Evolutionary conservation across 352 stramenopile species (phyloP).

Genomic region (Blastocystis hominis): DNA sequence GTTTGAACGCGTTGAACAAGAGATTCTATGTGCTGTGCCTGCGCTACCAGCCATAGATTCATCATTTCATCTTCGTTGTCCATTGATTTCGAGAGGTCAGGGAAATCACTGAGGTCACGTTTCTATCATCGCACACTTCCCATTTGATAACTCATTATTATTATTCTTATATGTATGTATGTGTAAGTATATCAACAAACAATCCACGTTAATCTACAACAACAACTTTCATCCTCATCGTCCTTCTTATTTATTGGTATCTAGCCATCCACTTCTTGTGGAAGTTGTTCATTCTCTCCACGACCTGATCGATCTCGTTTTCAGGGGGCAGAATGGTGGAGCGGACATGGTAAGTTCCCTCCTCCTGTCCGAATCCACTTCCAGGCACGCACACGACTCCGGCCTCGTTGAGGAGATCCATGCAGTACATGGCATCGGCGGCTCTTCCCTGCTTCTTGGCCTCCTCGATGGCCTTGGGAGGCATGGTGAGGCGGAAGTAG

Average conservation of each 20-base stretch:
- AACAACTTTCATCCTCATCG: background rate
- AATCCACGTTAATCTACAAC: background rate
- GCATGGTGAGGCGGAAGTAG: conserved; percentile 85
- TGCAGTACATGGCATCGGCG: conserved; percentile 89
- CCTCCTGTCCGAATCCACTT: conserved; percentile 88
- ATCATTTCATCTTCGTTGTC: conserved; percentile 32
- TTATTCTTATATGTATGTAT: background rate
- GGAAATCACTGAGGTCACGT: background rate
- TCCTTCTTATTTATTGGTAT: conserved; percentile 70
- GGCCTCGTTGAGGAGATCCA: conserved; percentile 85
- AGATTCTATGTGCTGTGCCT: background rate
- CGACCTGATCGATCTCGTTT: conserved; percentile 83
- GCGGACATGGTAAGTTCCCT: conserved; percentile 90
- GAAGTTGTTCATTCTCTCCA: conserved; percentile 84
- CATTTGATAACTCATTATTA: background rate
- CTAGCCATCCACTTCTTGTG: conserved; percentile 86
- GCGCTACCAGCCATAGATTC: background rate
- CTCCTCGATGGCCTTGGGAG: conserved; percentile 69
- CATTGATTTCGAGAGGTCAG: background rate
- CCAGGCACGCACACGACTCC: conserved; percentile 89
- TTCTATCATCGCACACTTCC: background rate
- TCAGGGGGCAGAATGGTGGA: conserved; percentile 95
- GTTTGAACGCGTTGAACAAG: background rate
- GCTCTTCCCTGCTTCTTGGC: conserved; percentile 68
- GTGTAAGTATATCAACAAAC: background rate